Evolutionary conservation across 371 early-diverging fungal species (phyloP).

Genomic region (Mucor indicus): DNA sequence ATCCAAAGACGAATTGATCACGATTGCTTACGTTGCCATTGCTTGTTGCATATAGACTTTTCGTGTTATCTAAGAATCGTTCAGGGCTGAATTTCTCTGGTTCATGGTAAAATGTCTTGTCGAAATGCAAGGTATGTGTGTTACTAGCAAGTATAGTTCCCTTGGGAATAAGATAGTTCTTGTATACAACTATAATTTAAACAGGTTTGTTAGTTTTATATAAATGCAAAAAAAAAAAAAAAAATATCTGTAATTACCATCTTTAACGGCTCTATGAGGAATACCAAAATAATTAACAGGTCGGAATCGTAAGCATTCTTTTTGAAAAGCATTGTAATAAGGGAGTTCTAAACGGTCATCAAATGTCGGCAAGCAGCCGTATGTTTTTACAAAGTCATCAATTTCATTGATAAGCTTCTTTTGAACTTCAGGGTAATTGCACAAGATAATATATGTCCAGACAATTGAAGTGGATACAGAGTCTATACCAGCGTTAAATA

Average conservation of each 20-base stretch:
- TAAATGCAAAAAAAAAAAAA: no score
- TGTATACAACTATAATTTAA: slow-evolving; percentile 8
- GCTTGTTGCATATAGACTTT: slow-evolving; percentile 6
- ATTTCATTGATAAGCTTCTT: slow-evolving; percentile 12
- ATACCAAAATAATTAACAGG: slow-evolving; percentile 24
- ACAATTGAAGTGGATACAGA: slow-evolving; percentile 1
- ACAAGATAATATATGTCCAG: slow-evolving; percentile 14
- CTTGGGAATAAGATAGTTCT: slow-evolving; percentile 19
- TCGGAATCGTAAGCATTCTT: slow-evolving; percentile 26
- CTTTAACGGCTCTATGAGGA: slow-evolving; percentile 28
- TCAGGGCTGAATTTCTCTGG: slow-evolving; percentile 25
- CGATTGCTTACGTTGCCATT: slow-evolving; percentile 4
- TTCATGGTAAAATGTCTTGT: not conserved
- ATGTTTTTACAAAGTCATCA: slow-evolving; percentile 12
- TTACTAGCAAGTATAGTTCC: slow-evolving; percentile 9
- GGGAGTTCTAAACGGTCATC: slow-evolving; percentile 14
- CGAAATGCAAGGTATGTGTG: slow-evolving; percentile 10
- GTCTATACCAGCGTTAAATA: slow-evolving; percentile 13
- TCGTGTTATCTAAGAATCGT: slow-evolving; percentile 16
- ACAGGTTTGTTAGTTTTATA: no score
- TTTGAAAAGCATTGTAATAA: slow-evolving; percentile 24
- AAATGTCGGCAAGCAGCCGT: slow-evolving; percentile 19
- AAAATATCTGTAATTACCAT: no score
- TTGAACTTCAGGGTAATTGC: slow-evolving; percentile 17
- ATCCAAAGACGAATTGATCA: slow-evolving; percentile 15